phyloP scores from a whole-genome alignment of 2,329 filamentous ascomycete genomes.

The Aureobasidium sp. region DNA sequence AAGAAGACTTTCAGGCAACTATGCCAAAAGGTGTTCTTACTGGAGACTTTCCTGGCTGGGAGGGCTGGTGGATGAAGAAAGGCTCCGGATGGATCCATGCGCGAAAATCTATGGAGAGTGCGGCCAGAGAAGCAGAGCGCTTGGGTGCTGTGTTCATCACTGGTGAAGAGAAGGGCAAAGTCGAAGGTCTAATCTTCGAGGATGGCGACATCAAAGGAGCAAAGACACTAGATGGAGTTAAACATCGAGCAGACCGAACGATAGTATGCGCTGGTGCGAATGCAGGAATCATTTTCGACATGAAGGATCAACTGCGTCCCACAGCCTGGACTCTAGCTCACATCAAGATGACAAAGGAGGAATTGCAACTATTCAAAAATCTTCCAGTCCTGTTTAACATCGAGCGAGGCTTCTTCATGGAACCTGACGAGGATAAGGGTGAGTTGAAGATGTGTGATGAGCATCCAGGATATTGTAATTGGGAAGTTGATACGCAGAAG shows the following conservation, averaged over 20 bases:
- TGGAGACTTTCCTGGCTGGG: slow-evolving; percentile 43
- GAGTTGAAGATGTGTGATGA: slow-evolving; percentile 47
- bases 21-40: slow-evolving; percentile 46
- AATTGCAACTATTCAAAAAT: slow-evolving; percentile 37
- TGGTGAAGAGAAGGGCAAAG: slow-evolving; percentile 31
- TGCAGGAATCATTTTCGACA: slow-evolving; percentile 40
- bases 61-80: slow-evolving; percentile 37
- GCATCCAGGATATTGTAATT: slow-evolving; percentile 49
- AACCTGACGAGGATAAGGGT: slow-evolving; percentile 37
- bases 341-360: slow-evolving; percentile 39
- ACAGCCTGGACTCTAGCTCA: slow-evolving; percentile 48
- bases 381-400: slow-evolving; percentile 43
- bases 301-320: slow-evolving; percentile 43
- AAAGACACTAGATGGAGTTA: slow-evolving; percentile 33
- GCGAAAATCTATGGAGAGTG: slow-evolving; percentile 39
- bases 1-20: slow-evolving; percentile 40
- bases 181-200: slow-evolving; percentile 29
- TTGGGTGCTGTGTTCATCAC: slow-evolving; percentile 42
- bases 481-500: slow-evolving; percentile 22
- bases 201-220: slow-evolving; percentile 34
- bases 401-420: slow-evolving; percentile 43
- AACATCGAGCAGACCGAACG: slow-evolving; percentile 35
- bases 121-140: slow-evolving; percentile 36
- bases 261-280: slow-evolving; percentile 44
- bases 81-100: slow-evolving; percentile 49